Evolutionary conservation across 805 yeast genomes (phyloP), one percentile per base, ranked within the genome.

Genomic region (Komagataella kurtzmanii): DNA sequence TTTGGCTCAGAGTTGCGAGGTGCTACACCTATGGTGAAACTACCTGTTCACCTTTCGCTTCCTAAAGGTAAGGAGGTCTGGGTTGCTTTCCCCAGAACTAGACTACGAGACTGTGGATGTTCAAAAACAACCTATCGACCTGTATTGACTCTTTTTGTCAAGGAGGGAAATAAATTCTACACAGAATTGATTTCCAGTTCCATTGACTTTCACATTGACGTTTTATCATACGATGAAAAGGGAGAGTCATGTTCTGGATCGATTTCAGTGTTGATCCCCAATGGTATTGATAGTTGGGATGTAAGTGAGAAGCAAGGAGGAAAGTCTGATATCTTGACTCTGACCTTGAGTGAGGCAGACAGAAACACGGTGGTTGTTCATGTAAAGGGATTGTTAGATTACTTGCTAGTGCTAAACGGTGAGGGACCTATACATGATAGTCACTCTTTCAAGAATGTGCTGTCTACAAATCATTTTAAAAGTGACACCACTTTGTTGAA

Each of bases 241-340:
- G 59, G 7, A 48, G 50, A 23, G 49, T 52, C 49, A 44, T 7
- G 72, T 68, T 6, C 43, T 8, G 52, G 47, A 18, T 23, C 44
- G 14, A 63, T 71, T 3, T 73, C 70, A 50, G 74, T 72, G 1
- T 61, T 75, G 24, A 68, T 73, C 17, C 76, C 79, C 1, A 74
- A 73, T 54, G 73, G 75, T 7, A 68, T 75, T 18, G 63, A 75
- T 3, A 64, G 61, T 49, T 75, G 79, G 79, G 49, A 50, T 8
- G 49, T 50, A 3, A 7, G 52, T 2, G 18, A 21, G 10, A 12
- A 24, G 12, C 44, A 49, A 7, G 48, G 36, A 6, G 43, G 43
- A 6, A 23, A 44, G 24, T 50, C 60, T 6, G 72, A 68, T 53
- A 58, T 59, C 43, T 51, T 70, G 55, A 63, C 71, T 1, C 59